Conservation (phyloP, 2,329 filamentous ascomycete genomes). For the Nemania serpens region DNA sequence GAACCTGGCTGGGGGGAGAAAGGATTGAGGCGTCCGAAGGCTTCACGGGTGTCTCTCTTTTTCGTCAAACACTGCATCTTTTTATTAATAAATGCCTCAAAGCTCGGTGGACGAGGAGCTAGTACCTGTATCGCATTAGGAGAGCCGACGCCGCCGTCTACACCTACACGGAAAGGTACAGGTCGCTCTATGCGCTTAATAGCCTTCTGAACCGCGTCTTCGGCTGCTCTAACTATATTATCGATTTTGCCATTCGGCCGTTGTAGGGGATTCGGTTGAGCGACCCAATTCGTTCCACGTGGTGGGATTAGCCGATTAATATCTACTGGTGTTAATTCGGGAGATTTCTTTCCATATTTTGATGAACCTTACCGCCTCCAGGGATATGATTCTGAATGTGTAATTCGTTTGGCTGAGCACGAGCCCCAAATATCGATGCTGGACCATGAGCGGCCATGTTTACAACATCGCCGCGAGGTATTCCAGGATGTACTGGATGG, state of each 20-base stretch:
- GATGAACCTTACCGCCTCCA: constrained; percentile 4
- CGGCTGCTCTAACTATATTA: constrained; percentile 2
- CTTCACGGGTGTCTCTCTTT: neutral
- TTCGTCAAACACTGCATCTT: constrained; percentile 7
- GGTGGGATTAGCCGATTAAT: neutral
- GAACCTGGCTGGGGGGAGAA: neutral
- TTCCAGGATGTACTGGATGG: neutral
- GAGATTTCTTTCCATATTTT: neutral
- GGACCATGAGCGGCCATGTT: neutral
- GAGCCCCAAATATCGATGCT: neutral
- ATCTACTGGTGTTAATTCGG: constrained; percentile 13
- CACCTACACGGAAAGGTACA: neutral
- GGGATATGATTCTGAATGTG: neutral
- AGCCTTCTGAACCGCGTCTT: constrained; percentile 10
- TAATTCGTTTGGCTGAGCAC: neutral
- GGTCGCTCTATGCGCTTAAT: constrained; percentile 3
- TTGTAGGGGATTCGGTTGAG: neutral
- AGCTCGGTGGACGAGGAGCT: neutral
- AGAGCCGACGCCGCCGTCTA: neutral
- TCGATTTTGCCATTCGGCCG: neutral
- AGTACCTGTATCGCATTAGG: neutral
- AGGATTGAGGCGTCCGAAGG: neutral
- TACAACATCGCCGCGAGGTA: neutral
- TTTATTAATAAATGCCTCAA: constrained; percentile 3
- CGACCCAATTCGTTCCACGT: neutral